phyloP scores from a whole-genome alignment of 257 asterid genomes.

The Scutellaria galericulata region DNA sequence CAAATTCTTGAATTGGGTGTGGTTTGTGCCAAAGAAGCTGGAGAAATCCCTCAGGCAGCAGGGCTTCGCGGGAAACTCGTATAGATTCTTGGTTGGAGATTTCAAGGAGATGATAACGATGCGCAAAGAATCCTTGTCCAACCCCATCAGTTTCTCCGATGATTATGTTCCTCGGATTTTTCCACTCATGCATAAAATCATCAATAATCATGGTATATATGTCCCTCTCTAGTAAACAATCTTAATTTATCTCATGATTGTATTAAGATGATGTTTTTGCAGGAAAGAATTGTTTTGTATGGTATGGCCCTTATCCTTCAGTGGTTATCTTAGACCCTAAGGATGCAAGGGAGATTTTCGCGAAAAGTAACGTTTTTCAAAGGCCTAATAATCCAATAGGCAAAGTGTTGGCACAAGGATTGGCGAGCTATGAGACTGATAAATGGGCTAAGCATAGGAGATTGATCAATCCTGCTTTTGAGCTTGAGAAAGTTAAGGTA shows the following conservation, averaged over 20 bases:
- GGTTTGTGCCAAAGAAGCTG: constrained; percentile 48
- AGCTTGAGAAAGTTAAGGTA: constrained; percentile 55
- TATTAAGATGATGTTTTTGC: constrained; percentile 6
- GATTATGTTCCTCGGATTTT: constrained; percentile 43
- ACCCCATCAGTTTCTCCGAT: constrained; percentile 49
- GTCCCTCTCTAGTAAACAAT: neutral
- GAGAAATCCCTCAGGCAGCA: constrained; percentile 49
- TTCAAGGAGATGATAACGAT: constrained; percentile 39
- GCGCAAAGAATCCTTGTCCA: constrained; percentile 44
- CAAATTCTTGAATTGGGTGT: constrained; percentile 45
- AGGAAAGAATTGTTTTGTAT: constrained; percentile 53
- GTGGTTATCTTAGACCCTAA: constrained; percentile 49
- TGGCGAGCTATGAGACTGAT: constrained; percentile 45
- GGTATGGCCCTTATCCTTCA: constrained; percentile 55
- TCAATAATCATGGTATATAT: constrained; percentile 35
- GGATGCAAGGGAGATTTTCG: constrained; percentile 50
- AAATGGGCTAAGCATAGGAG: constrained; percentile 70
- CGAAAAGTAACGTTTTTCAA: constrained; percentile 46
- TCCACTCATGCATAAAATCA: constrained; percentile 38
- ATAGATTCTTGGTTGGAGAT: constrained; percentile 49
- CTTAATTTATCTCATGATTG: too few relatives aligned
- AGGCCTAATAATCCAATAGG: constrained; percentile 41
- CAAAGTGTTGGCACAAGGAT: constrained; percentile 44
- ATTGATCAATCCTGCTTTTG: constrained; percentile 63
- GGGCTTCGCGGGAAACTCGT: constrained; percentile 53